phyloP scores from a whole-genome alignment of 169 alveolate species.

The Plasmodium vinckei region DNA sequence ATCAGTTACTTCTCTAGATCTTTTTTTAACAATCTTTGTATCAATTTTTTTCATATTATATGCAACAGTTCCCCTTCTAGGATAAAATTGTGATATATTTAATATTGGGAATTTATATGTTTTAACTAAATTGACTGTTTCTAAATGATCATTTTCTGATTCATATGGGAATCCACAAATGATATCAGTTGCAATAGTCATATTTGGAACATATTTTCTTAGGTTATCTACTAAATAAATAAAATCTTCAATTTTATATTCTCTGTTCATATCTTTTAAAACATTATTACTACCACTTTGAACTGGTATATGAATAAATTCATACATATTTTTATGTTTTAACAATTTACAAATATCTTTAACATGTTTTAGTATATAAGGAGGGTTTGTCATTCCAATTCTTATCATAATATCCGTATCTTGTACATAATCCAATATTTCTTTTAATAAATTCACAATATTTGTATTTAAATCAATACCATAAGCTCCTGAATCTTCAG shows the following conservation, averaged over 20 bases:
- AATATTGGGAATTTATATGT: constrained; percentile 95
- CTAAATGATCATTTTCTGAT: constrained; percentile 93
- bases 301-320: constrained; percentile 98
- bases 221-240: constrained; percentile 91
- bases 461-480: constrained; percentile 98
- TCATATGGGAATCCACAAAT: constrained; percentile 99
- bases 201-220: constrained; percentile 89
- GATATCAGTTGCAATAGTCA: constrained; percentile 97
- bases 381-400: constrained; percentile 99
- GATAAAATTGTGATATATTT: constrained; percentile 98
- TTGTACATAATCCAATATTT: constrained; percentile 85
- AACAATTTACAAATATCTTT: constrained; percentile 93
- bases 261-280: constrained; percentile 96
- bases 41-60: constrained; percentile 86
- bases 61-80: constrained; percentile 90
- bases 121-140: constrained; percentile 91
- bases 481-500: constrained; percentile 98
- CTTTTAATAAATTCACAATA: constrained; percentile 91
- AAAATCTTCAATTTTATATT: constrained; percentile 96
- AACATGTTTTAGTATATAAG: constrained; percentile 96
- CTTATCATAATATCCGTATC: constrained; percentile 82
- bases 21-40: constrained; percentile 90
- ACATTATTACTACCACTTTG: constrained; percentile 96
- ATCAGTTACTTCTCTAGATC: constrained; percentile 92
- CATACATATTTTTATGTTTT: constrained; percentile 95